Evolutionary conservation across 208 protist species (phyloP), one percentile per base, ranked within the genome.

Genomic region (Wallacemonas sp.): DNA sequence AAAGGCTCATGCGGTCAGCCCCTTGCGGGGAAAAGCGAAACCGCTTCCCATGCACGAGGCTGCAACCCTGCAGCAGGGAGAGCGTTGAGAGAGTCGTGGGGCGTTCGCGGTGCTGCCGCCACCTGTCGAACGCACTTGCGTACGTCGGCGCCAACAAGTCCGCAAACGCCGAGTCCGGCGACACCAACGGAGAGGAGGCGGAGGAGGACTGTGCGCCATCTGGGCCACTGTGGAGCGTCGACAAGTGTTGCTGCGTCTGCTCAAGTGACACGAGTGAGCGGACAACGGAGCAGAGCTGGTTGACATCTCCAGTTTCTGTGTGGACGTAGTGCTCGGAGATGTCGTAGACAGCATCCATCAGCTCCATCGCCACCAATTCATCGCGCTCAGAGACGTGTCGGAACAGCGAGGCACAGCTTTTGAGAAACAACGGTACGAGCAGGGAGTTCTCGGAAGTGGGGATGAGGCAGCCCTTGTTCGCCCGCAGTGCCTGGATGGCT

Each of bases 241-340:
- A 16, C 36, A 84, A 44, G 2, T 38, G 61, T 0, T 44, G 17
- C 36, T 86, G 70, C 24, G 44, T 60, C 41, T 81, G 65, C 17
- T 69, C 73, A 12, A 95, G 49, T 5, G 65, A 16, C 27, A 76
- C 71, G 23, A 92, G 47, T 8, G 85, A 84, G 29, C 74, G 85
- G 14, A 95, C 73, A 17, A 95, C 76, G 23, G 78, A 81, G 39
- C 76, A 80, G 26, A 76, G 65, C 1, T 92, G 76, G 64, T 90
- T 92, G 21, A 91, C 65, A 62, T 88, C 81, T 17, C 68, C 78
- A 48, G 72, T 66, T 29, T 68, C 56, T 26, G 64, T 43, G 27
- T 55, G 60, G 17, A 91, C 69, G 65, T 88, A 88, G 0, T 66
- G 70, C 29, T 80, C 63, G 0, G 78, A 81, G 14, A 86, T 27